These are phyloP conservation scores for Boletellus ananas DNA, from an alignment of 768 basidiomycete species.

Conservation along the genomic window DNA sequence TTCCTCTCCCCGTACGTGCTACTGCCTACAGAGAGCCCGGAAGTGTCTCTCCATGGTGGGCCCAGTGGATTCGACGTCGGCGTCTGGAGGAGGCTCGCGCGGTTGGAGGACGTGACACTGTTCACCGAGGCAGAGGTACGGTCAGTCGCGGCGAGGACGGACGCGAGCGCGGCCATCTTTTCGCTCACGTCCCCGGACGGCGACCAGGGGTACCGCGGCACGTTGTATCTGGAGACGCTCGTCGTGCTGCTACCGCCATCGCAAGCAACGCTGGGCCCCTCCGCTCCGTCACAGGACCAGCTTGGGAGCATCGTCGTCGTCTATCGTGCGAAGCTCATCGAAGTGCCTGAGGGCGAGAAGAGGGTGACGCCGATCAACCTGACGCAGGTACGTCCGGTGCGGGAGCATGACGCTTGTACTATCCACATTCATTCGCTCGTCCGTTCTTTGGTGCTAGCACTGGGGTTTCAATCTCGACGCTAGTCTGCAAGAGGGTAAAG, in stretches of 20 bases:
- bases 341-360: slow-evolving; percentile 36
- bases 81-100: slow-evolving; percentile 46
- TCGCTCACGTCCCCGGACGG: slow-evolving; percentile 56
- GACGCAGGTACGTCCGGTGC: slow-evolving; percentile 54
- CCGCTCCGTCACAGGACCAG: slow-evolving; percentile 37
- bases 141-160: slow-evolving; percentile 36
- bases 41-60: slow-evolving; percentile 73
- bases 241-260: slow-evolving; percentile 43
- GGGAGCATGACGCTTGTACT: neutral
- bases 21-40: slow-evolving; percentile 37
- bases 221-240: slow-evolving; percentile 55
- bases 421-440: neutral
- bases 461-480: slow-evolving; percentile 83
- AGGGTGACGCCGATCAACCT: slow-evolving; percentile 70
- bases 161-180: slow-evolving; percentile 47
- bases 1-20: too few species aligned
- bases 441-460: slow-evolving; percentile 41
- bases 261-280: slow-evolving; percentile 19
- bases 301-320: slow-evolving; percentile 66
- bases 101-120: slow-evolving; percentile 40
- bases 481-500: slow-evolving; percentile 44
- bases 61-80: slow-evolving; percentile 58
- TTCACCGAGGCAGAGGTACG: slow-evolving; percentile 54
- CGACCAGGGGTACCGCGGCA: slow-evolving; percentile 70
- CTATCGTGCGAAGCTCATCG: slow-evolving; percentile 64